phyloP scores from a whole-genome alignment of 768 basidiomycete species.

The Agrocybe chaxingu region DNA sequence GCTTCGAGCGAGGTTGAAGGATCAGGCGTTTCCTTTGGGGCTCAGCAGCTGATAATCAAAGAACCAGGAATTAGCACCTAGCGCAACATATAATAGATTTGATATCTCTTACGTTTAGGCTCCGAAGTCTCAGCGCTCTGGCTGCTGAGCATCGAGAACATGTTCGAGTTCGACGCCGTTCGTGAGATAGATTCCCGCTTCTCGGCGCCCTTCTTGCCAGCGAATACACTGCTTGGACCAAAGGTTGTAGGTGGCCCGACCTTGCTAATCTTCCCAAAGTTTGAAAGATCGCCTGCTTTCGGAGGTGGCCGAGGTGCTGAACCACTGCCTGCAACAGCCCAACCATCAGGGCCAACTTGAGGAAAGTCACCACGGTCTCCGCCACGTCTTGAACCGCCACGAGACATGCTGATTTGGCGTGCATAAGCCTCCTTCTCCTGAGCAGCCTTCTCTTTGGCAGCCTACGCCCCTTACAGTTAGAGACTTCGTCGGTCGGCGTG shows the following conservation, averaged over 20 bases:
- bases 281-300: conserved; percentile 82
- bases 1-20: conserved; percentile 76
- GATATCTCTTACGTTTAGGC: conserved; percentile 41
- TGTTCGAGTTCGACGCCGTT: conserved; percentile 76
- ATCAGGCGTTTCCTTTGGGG: conserved; percentile 68
- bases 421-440: conserved; percentile 58
- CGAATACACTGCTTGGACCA: conserved; percentile 83
- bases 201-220: conserved; percentile 58
- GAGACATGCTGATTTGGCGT: conserved; percentile 75
- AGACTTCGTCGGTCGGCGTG: background rate
- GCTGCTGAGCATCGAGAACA: conserved; percentile 75
- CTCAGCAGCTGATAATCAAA: conserved; percentile 37
- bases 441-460: conserved; percentile 77
- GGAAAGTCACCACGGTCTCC: conserved; percentile 58
- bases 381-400: conserved; percentile 88
- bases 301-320: conserved; percentile 54
- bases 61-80: conserved; percentile 3
- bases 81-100: background rate
- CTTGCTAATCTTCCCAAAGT: conserved; percentile 84
- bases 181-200: conserved; percentile 78
- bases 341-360: conserved; percentile 77
- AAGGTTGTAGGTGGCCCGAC: conserved; percentile 60
- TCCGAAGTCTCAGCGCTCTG: conserved; percentile 60
- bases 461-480: conserved; percentile 35
- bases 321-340: conserved; percentile 65